Conservation (phyloP, 345 rosid genomes). For the Eucalyptus paniculata region DNA sequence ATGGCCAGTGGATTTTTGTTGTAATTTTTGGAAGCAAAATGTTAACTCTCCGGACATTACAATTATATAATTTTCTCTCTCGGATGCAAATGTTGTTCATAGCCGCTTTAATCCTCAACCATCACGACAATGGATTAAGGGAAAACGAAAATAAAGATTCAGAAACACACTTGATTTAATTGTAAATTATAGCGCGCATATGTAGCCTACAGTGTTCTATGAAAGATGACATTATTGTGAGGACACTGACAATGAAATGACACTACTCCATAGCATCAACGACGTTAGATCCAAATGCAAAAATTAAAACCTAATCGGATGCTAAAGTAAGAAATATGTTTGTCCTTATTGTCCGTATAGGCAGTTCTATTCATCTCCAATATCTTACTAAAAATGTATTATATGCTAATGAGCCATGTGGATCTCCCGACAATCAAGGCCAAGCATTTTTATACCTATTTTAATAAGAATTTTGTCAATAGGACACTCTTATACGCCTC, state of each 20-base stretch:
- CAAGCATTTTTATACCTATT: not conserved
- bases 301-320: not conserved
- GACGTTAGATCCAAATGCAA: not conserved
- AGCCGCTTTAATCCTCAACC: not conserved
- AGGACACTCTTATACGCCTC: not conserved
- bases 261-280: too few species aligned
- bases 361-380: not conserved
- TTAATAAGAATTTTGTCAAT: too few species aligned
- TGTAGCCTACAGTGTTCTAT: too few species aligned
- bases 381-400: not conserved
- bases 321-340: not conserved
- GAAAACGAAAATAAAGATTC: too few species aligned
- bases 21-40: not conserved
- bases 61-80: not conserved
- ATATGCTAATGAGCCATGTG: not conserved
- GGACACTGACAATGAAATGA: not conserved
- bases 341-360: not conserved
- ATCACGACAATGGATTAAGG: too few species aligned
- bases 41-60: not conserved
- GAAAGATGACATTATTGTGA: too few species aligned
- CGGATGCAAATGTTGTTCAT: not conserved
- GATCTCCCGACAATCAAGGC: not conserved
- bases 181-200: too few species aligned
- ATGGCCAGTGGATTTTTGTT: not conserved
- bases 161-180: too few species aligned